Base-by-base conservation (phyloP, 2,329 filamentous ascomycete genomes). In the Shiraia sp. region DNA sequence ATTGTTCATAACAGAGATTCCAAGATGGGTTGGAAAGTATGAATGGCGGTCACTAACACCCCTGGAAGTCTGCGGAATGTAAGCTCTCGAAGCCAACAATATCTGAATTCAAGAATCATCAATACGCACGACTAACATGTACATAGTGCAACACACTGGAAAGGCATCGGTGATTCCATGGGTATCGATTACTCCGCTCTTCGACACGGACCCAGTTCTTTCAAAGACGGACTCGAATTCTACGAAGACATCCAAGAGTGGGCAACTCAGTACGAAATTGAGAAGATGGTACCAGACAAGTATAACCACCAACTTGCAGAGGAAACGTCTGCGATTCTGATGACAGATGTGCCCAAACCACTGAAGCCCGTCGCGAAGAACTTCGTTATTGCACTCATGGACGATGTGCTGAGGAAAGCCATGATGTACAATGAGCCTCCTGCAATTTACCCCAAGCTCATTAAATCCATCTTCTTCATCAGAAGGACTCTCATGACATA, bases 1-100 rank as follows among this genome's bases (percentile, higher is more conserved):
- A 10, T 63, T 88, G 0, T 88, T 88, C 60, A 77, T 86, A 13
- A 72, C 78, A 1, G 83, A 90, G 59, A 85, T 87, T 0, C 66
- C 79, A 22, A 73, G 77, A 10, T 90, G 86, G 74, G 77, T 87
- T 23, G 63, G 75, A 4, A 70, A 71, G 5, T 87, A 82, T 55
- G 88, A 92, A 61, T 92, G 87, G 87, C 79, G 88, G 2, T 27
- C 70, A 4, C 64, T 88, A 15, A 85, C 78, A 12, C 79, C 85
- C 1, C 74, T 90, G 67, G 88, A 91, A 65, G 65, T 74, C 8
- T 87, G 84, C 47, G 86, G 85, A 0, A 67, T 85, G 59, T 57
- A 46, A 40, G 56, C 47, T 0, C 15, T 39, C 5, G 10, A 15
- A 34, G 16, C 27, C 9, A 23, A 29, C 8, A 8, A 33, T 16